Evolutionary conservation across 192 early-diverging fungal species (phyloP).

Genomic region (Paraglomus brasilianum): DNA sequence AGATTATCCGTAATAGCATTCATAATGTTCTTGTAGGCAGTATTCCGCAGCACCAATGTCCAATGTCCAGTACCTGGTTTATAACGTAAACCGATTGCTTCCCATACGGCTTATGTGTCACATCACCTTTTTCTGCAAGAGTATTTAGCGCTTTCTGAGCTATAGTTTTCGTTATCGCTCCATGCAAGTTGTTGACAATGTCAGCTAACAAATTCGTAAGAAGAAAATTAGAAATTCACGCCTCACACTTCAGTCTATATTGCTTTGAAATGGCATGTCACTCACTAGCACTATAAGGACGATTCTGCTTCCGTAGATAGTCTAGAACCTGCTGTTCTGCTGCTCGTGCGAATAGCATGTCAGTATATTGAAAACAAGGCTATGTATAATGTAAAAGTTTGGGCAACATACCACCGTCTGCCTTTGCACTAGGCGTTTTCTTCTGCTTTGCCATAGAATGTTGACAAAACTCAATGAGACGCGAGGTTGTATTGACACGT

Average conservation of each 20-base stretch:
- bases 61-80: conserved; percentile 35
- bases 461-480: no score
- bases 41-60: background rate
- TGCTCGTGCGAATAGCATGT: conserved; percentile 1
- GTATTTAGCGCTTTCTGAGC: conserved; percentile 39
- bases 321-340: conserved; percentile 45
- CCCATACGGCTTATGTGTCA: conserved; percentile 41
- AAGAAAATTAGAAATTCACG: background rate
- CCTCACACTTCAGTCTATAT: background rate
- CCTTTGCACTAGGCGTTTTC: conserved; percentile 21
- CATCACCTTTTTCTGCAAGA: conserved; percentile 39
- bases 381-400: background rate
- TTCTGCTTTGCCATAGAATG: conserved; percentile 29
- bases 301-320: conserved; percentile 46
- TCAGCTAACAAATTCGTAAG: conserved; percentile 35
- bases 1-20: background rate
- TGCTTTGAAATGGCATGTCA: background rate
- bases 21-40: background rate
- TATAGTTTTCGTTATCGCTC: conserved; percentile 40
- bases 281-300: conserved; percentile 51
- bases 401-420: conserved; percentile 24
- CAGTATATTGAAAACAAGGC: background rate
- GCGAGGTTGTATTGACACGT: no score
- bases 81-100: conserved; percentile 50
- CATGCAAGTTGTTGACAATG: conserved; percentile 44